Base-by-base conservation (phyloP, 2,329 filamentous ascomycete species). In the Helotiales sp. region DNA sequence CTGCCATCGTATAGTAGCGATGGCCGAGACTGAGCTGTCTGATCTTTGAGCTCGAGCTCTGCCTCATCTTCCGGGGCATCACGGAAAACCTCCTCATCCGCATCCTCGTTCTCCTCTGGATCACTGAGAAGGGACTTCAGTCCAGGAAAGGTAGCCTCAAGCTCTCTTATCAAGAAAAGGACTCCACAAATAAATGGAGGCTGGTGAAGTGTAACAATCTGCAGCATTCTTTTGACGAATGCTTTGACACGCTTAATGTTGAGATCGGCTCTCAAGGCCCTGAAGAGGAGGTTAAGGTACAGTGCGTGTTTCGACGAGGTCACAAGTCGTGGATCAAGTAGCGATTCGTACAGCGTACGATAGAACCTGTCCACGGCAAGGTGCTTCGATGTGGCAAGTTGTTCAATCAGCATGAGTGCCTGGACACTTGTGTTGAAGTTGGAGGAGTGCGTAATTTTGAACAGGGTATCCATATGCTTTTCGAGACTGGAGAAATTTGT, bases 351-450 rank as follows among this genome's bases (percentile, higher is more conserved):
- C 2, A 99, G 83, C 10, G 94, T 97, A 60, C 93, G 87, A 82
- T 98, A 99, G 82, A 97, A 99, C 68, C 96, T 88, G 75, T 99
- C 96, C 13, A 91, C 90, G 4, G 91, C 90, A 63, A 95, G 84
- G 74, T 94, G 91, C 77, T 96, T 93, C 2, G 90, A 87, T 1
- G 89, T 84, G 0, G 93, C 92, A 30, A 99, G 86, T 78, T 98
- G 96, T 78, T 98, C 96, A 72, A 99, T 96, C 57, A 99, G 84
- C 81, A 97, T 91, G 71, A 99, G 86, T 37, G 96, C 95, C 80
- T 99, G 96, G 43, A 99, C 93, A 77, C 93, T 96, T 0, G 96
- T 99, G 81, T 98, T 99, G 86, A 99, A 98, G 79, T 99, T 99
- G 65, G 95, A 93, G 0, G 95, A 98, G 80, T 99, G 96, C 0